Evolutionary conservation across 106 monocot species (phyloP).

Genomic region (Dioscorea zingiberensis): DNA sequence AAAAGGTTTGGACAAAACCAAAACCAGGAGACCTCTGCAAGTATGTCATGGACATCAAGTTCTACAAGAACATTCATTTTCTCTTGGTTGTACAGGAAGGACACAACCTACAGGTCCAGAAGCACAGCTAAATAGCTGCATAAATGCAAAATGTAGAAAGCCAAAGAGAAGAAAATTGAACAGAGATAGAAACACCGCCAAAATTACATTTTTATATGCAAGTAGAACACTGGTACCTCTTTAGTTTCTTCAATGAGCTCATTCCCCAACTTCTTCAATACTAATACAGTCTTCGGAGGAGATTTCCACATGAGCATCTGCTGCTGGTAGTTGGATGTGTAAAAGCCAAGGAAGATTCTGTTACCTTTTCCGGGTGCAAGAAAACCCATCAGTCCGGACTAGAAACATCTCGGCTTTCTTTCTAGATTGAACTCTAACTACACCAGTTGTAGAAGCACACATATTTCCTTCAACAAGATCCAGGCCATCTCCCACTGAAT

Average conservation of each 20-base stretch:
- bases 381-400: constrained; percentile 92
- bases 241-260: constrained; percentile 99
- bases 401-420: constrained; percentile 98
- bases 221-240: constrained; percentile 57
- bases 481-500: constrained; percentile 12
- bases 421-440: constrained; percentile 95
- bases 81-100: constrained; percentile 83
- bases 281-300: constrained; percentile 86
- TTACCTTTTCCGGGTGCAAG: constrained; percentile 97
- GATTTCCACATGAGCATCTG: constrained; percentile 99
- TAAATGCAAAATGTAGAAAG: neutral
- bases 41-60: constrained; percentile 94
- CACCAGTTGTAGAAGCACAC: constrained; percentile 92
- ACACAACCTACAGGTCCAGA: constrained; percentile 63
- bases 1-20: constrained; percentile 99
- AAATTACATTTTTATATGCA: neutral
- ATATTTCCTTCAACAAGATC: constrained; percentile 59
- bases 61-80: constrained; percentile 98
- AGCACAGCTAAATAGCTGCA: constrained; percentile 19
- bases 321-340: constrained; percentile 99
- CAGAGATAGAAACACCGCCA: neutral
- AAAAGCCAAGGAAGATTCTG: constrained; percentile 97
- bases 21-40: constrained; percentile 95
- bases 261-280: constrained; percentile 82
- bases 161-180: neutral